Conservation (phyloP, 2,329 filamentous ascomycete genomes). For the Scorias spongiosa region DNA sequence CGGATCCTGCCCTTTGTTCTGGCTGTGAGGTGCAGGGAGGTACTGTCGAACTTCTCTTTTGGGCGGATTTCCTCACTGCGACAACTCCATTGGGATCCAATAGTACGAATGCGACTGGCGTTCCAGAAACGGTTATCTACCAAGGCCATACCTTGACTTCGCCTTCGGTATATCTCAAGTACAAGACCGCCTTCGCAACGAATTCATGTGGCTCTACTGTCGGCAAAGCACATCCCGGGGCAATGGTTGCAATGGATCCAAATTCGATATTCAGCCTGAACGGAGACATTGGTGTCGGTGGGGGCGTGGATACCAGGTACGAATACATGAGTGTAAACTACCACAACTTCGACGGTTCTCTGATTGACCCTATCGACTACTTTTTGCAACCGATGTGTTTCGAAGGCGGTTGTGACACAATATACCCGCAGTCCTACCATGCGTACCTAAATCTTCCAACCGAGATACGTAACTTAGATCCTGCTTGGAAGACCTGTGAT, state of each 20-base stretch:
- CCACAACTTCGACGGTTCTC: slow-evolving; percentile 1
- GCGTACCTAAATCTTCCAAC: slow-evolving; percentile 2
- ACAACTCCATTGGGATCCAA: neutral
- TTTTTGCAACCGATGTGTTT: slow-evolving; percentile 1
- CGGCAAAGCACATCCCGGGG: slow-evolving; percentile 7
- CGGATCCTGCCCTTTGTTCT: neutral
- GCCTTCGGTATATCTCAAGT: slow-evolving; percentile 9
- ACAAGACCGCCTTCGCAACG: slow-evolving; percentile 8
- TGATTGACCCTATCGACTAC: neutral
- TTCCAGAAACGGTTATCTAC: slow-evolving; percentile 5
- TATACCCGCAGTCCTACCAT: slow-evolving; percentile 1
- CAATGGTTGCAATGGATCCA: slow-evolving; percentile 6
- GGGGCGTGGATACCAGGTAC: too few species aligned
- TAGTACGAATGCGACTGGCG: neutral
- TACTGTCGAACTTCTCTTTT: slow-evolving; percentile 8
- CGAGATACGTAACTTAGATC: slow-evolving; percentile 4
- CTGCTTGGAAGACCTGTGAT: slow-evolving; percentile 5
- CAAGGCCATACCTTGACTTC: slow-evolving; percentile 9
- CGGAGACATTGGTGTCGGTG: neutral
- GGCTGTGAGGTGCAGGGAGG: slow-evolving; percentile 7
- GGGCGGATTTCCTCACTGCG: slow-evolving; percentile 1
- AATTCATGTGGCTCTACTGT: slow-evolving; percentile 7
- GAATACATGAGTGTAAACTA: neutral
- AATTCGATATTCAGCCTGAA: slow-evolving; percentile 4
- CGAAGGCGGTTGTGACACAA: slow-evolving; percentile 1